phyloP scores from a whole-genome alignment of 345 rosid species.

The Ceriops decandra region DNA sequence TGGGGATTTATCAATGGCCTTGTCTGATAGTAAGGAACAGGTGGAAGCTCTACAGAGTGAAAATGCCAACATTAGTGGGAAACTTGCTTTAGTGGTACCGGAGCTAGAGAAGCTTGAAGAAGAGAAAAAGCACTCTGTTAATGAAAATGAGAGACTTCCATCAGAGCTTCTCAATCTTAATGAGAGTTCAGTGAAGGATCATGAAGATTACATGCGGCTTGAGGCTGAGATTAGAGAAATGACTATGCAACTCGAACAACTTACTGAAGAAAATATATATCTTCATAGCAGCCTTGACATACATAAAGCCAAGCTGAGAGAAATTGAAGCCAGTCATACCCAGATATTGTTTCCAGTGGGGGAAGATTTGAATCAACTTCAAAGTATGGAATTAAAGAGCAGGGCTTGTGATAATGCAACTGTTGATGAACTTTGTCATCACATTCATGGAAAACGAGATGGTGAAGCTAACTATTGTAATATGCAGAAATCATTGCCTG shows the following conservation, averaged over 20 bases:
- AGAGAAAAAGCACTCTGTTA: constrained; percentile 43
- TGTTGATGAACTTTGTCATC: constrained; percentile 23
- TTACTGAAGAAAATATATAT: constrained; percentile 46
- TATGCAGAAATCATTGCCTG: constrained; percentile 17
- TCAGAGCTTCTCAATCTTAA: constrained; percentile 50
- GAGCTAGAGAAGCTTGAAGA: constrained; percentile 52
- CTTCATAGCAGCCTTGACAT: constrained; percentile 40
- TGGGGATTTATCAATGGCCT: constrained; percentile 38
- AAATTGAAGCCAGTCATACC: constrained; percentile 27
- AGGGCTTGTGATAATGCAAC: constrained; percentile 20
- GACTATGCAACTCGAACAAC: constrained; percentile 37
- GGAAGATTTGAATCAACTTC: constrained; percentile 27
- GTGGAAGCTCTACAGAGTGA: constrained; percentile 49
- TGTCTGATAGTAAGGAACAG: constrained; percentile 44
- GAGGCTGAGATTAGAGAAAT: constrained; percentile 46
- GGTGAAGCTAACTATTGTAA: constrained; percentile 15
- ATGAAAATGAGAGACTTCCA: constrained; percentile 53
- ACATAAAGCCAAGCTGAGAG: constrained; percentile 37
- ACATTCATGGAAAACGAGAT: constrained; percentile 25
- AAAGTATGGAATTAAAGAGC: constrained; percentile 19
- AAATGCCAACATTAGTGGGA: constrained; percentile 44
- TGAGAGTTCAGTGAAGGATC: constrained; percentile 47
- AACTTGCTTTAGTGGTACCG: constrained; percentile 37
- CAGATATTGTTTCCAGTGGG: constrained; percentile 22
- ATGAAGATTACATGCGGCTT: constrained; percentile 33